A percentile compares a stretch with the other conserved stretches of the same genome.
Conservation (phyloP, 768 basidiomycete species). For the Serendipita vermifera region DNA sequence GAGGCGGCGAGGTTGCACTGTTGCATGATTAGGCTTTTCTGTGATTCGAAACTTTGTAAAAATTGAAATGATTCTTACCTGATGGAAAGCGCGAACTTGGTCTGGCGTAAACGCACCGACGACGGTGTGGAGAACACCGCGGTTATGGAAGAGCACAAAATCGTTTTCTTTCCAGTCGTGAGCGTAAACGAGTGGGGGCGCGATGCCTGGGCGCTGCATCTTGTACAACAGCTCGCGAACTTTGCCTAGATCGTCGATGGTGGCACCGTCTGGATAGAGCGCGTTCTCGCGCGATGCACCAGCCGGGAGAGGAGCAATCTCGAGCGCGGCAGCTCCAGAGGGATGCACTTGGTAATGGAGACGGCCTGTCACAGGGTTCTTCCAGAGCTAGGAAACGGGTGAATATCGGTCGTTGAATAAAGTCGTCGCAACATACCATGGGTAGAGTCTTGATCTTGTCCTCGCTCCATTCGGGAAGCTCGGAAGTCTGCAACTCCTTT, state of each 20-base stretch:
- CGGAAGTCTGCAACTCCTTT: slow-evolving; percentile 47
- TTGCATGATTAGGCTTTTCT: neutral
- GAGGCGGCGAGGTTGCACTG: slow-evolving; percentile 75
- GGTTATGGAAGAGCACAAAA: slow-evolving; percentile 76
- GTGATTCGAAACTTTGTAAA: neutral
- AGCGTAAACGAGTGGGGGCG: slow-evolving; percentile 75
- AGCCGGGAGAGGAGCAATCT: slow-evolving; percentile 59
- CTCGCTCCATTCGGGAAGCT: slow-evolving; percentile 77
- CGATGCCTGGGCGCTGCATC: slow-evolving; percentile 83
- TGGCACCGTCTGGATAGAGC: slow-evolving; percentile 72
- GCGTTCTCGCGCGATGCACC: slow-evolving; percentile 45
- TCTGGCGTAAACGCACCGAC: slow-evolving; percentile 52
- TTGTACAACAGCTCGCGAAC: slow-evolving; percentile 66
- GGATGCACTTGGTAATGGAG: slow-evolving; percentile 89
- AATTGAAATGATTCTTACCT: slow-evolving; percentile 25
- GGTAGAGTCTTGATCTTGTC: slow-evolving; percentile 60
- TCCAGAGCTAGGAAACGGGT: slow-evolving; percentile 64
- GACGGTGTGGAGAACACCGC: slow-evolving; percentile 68
- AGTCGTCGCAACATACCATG: slow-evolving; percentile 28
- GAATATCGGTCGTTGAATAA: too few relatives aligned
- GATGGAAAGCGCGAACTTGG: slow-evolving; percentile 64
- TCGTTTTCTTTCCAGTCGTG: slow-evolving; percentile 77
- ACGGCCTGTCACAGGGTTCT: slow-evolving; percentile 72
- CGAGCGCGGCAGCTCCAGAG: slow-evolving; percentile 52
- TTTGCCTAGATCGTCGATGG: slow-evolving; percentile 55